Base-by-base conservation (phyloP, 768 basidiomycete genomes). In the Leucocoprinus leucothites region DNA sequence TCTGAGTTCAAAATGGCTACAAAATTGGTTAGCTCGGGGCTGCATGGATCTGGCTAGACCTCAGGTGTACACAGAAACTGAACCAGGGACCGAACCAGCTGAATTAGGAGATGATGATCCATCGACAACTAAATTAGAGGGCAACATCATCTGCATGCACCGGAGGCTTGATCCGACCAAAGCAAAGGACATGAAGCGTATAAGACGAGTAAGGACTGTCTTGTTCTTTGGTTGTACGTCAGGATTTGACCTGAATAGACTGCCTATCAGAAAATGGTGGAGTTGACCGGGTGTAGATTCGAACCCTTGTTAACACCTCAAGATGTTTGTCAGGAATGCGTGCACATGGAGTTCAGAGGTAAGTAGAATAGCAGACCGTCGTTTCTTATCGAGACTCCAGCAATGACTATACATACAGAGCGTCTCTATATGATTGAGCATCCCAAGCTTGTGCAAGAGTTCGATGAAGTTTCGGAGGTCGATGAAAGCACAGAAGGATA, bases 361-460 rank as follows among this genome's bases (percentile, higher is more conserved):
- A 63, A 59, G 62, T 47, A 28, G 43, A 41, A 26, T 38, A 6
- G 38, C 16, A 3, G 4, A 6, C 38, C 53, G 11, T 26, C 50
- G 9, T 48, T 19, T 40, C 56, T 16, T 22, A 38, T 28, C 31
- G n/a, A 9, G 38, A 18, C 24, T 3, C 31, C 24, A 58, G 55
- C 45, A 56, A 53, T 46, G 25, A 31, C 56, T 18, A 38, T n/a
- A n/a, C n/a, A 44, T 44, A 38, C 56, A 91, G 91, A 90, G 64
- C 81, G 78, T 59, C 66, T 86, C 16, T 93, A 93, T 67, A 79
- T 81, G 58, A 72, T 80, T 16, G 77, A 86, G 58, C 91, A 93
- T 65, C 84, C 86, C 22, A 75, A 71, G 42, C 65, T 78, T n/a
- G 82, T 89, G 0, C 67, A 73, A 24, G 67, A 74, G 51, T 87